Conservation (phyloP, 495 filamentous ascomycete genomes). For the Penicillium parvum region DNA sequence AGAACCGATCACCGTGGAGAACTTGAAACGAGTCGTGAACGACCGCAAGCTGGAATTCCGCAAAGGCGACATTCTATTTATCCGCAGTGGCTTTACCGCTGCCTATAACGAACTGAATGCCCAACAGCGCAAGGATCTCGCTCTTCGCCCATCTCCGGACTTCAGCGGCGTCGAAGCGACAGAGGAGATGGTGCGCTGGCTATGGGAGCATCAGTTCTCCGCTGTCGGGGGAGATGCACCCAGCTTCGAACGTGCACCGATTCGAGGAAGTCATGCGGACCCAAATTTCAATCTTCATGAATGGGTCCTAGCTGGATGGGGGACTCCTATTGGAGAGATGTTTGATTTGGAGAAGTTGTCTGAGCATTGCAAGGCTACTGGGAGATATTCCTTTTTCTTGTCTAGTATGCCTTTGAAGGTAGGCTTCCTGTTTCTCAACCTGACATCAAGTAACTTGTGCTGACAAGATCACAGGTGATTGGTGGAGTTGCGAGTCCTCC, state of each 20-base stretch:
- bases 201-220: slow-evolving; percentile 46
- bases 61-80: slow-evolving; percentile 47
- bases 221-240: slow-evolving; percentile 45
- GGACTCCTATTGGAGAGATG: slow-evolving; percentile 53
- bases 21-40: slow-evolving; percentile 27
- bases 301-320: slow-evolving; percentile 50
- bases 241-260: slow-evolving; percentile 26
- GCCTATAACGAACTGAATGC: slow-evolving; percentile 27
- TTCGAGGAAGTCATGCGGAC: slow-evolving; percentile 20
- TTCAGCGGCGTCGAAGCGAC: slow-evolving; percentile 39
- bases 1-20: slow-evolving; percentile 31
- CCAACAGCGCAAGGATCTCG: slow-evolving; percentile 21
- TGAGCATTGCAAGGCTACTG: slow-evolving; percentile 35
- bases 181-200: slow-evolving; percentile 33
- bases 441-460: not conserved
- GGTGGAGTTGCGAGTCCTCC: slow-evolving; percentile 46
- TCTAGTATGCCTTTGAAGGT: slow-evolving; percentile 52
- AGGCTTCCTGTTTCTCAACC: slow-evolving; percentile 1
- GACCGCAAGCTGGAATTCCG: slow-evolving; percentile 32
- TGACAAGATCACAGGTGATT: slow-evolving; percentile 11
- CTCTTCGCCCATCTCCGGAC: slow-evolving; percentile 15
- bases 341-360: slow-evolving; percentile 51
- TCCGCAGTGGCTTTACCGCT: slow-evolving; percentile 41
- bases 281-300: slow-evolving; percentile 39
- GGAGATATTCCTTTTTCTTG: slow-evolving; percentile 49